Percentiles rank a stretch among this genome's conserved stretches.
phyloP scores from a whole-genome alignment of 768 basidiomycete species.

The Thelephora ganbajun region DNA sequence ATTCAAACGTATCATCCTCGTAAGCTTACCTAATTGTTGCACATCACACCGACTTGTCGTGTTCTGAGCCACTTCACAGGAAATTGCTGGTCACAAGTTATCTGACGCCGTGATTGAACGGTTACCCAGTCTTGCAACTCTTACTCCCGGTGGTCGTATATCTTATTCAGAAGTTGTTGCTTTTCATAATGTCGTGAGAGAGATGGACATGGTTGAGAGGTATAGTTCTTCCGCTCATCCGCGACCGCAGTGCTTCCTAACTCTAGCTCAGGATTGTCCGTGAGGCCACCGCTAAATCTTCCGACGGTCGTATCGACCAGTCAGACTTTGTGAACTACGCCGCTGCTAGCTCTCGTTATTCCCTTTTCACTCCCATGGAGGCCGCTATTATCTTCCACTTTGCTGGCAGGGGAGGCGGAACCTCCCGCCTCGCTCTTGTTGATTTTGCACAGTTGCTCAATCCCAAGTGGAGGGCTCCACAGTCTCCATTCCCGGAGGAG shows the following conservation, averaged over 20 bases:
- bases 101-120: conserved; percentile 88
- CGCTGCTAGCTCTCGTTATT: conserved; percentile 77
- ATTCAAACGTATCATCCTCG: conserved; percentile 91
- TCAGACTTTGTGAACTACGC: conserved; percentile 91
- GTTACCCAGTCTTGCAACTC: conserved; percentile 81
- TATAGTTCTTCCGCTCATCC: conserved; percentile 16
- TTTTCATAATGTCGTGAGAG: conserved; percentile 92
- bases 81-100: conserved; percentile 94
- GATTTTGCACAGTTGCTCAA: conserved; percentile 93
- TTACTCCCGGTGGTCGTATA: conserved; percentile 82
- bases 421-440: conserved; percentile 62
- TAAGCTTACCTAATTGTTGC: conserved; percentile 22
- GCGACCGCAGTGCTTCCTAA: conserved; percentile 2
- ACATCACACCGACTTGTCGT: background rate
- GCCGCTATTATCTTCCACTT: conserved; percentile 98
- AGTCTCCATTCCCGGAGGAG: conserved; percentile 29
- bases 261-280: conserved; percentile 52
- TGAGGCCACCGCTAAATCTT: conserved; percentile 79
- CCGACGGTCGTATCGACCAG: conserved; percentile 91
- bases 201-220: conserved; percentile 97
- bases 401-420: conserved; percentile 64
- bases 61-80: conserved; percentile 29
- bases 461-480: conserved; percentile 72
- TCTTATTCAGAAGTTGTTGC: conserved; percentile 94
- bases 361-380: conserved; percentile 95